Percentiles rank a stretch among this genome's conserved stretches.
phyloP scores from a whole-genome alignment of 108 stramenopile species.

The Cyclotella atomus region DNA sequence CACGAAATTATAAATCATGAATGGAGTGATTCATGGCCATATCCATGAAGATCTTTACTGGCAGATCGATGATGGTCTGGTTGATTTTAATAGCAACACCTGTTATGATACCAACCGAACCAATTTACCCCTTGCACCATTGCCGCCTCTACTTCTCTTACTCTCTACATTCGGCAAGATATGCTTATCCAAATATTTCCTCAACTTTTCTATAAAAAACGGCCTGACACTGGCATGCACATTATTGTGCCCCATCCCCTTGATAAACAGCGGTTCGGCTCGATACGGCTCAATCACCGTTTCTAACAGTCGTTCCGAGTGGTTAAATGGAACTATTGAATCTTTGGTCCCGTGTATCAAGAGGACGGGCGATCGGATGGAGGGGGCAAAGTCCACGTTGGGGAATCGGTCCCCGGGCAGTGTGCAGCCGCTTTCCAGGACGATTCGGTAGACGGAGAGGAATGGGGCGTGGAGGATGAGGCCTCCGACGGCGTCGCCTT shows the following conservation, averaged over 20 bases:
- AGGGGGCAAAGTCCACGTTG: conserved; percentile 89
- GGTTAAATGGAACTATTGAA: conserved; percentile 94
- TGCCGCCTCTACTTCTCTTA: conserved; percentile 4
- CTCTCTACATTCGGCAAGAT: conserved; percentile 59
- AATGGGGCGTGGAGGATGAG: conserved; percentile 97
- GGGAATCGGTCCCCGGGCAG: conserved; percentile 95
- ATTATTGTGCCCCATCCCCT: conserved; percentile 93
- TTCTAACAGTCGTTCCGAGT: conserved; percentile 81
- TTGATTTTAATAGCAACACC: neutral
- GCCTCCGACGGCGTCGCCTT: conserved; percentile 86
- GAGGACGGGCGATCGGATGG: conserved; percentile 74
- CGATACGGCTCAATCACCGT: conserved; percentile 61
- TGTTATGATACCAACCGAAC: conserved; percentile 13
- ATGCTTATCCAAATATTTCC: conserved; percentile 77
- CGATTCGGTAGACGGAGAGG: conserved; percentile 92
- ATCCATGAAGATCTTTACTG: neutral
- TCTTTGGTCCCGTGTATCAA: conserved; percentile 95
- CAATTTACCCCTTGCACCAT: conserved; percentile 1
- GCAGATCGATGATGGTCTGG: neutral
- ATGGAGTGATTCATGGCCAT: neutral
- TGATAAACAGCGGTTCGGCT: conserved; percentile 83
- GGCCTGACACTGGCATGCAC: conserved; percentile 83
- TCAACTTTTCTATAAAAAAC: conserved; percentile 77
- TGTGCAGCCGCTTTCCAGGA: conserved; percentile 93
- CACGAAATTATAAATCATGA: conserved; percentile 5